Evolutionary conservation across 306 rosid genomes (phyloP).

Genomic region (Vicia faba): DNA sequence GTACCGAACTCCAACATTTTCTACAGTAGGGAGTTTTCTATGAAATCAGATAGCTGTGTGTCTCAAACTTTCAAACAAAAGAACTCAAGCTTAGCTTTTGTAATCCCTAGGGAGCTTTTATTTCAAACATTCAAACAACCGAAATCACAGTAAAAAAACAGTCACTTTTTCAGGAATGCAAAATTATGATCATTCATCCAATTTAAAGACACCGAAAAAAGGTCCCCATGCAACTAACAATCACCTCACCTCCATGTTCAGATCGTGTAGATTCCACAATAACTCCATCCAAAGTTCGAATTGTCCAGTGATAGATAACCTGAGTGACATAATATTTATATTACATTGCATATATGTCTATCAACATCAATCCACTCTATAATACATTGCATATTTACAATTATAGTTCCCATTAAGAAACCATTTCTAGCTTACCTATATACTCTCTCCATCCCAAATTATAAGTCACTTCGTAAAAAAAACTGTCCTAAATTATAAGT

Average conservation of each 20-base stretch:
- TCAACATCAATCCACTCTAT: slow-evolving; percentile 26
- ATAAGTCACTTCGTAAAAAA: no score
- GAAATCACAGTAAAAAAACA: not conserved
- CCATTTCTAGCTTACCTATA: slow-evolving; percentile 9
- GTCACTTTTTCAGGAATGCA: slow-evolving; percentile 15
- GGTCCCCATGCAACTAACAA: slow-evolving; percentile 11
- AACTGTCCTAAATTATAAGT: no score
- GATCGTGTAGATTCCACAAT: slow-evolving; percentile 77
- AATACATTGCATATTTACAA: slow-evolving; percentile 12
- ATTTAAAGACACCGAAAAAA: slow-evolving; percentile 14
- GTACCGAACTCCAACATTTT: slow-evolving; percentile 17
- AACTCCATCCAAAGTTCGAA: slow-evolving; percentile 89
- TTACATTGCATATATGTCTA: not conserved
- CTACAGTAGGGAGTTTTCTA: slow-evolving; percentile 16
- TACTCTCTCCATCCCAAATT: no score
- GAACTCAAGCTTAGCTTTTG: slow-evolving; percentile 10
- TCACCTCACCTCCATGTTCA: slow-evolving; percentile 73
- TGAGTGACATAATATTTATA: slow-evolving; percentile 36
- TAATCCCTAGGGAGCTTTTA: slow-evolving; percentile 1
- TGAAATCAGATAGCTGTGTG: not conserved
- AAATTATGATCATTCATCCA: not conserved
- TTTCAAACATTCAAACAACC: not conserved
- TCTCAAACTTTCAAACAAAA: slow-evolving; percentile 20
- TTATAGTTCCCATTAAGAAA: slow-evolving; percentile 7
- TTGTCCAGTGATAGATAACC: slow-evolving; percentile 80